Conservation (phyloP, 805 yeast species). For the Ogataea trehaloabstinens region DNA sequence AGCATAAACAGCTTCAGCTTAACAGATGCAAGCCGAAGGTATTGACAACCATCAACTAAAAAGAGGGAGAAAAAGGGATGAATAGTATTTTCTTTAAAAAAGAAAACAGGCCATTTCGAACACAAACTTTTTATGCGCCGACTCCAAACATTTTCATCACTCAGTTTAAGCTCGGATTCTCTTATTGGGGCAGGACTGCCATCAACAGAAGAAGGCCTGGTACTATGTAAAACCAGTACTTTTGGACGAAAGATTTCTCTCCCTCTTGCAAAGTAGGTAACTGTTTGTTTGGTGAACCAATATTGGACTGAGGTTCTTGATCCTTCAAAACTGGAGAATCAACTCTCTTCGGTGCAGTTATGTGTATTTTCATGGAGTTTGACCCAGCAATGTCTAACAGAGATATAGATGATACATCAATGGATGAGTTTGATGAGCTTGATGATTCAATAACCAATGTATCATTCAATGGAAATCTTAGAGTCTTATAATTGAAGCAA, state of each 20-base stretch:
- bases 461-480: slow-evolving; percentile 19
- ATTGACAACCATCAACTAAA: neutral
- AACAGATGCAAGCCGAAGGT: neutral
- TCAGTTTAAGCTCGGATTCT: too few species aligned
- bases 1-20: neutral
- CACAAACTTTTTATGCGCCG: neutral
- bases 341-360: slow-evolving; percentile 5
- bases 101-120: neutral
- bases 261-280: slow-evolving; percentile 7
- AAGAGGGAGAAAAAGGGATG: neutral
- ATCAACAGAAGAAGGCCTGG: slow-evolving; percentile 44
- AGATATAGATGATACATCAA: slow-evolving; percentile 13
- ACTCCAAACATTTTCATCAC: too few species aligned
- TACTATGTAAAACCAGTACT: slow-evolving; percentile 61
- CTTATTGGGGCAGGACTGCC: slow-evolving; percentile 22
- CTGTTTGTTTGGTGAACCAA: slow-evolving; percentile 10
- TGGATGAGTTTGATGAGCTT: neutral
- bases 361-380: slow-evolving; percentile 6
- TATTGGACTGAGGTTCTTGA: slow-evolving; percentile 7
- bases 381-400: slow-evolving; percentile 7
- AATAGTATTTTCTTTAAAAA: neutral
- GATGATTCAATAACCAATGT: slow-evolving; percentile 14
- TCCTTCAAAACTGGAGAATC: slow-evolving; percentile 12
- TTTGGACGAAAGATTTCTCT: slow-evolving; percentile 50
- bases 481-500: slow-evolving; percentile 24